Percentiles rank a stretch among this genome's conserved stretches.
phyloP scores from a whole-genome alignment of 2,329 filamentous ascomycete genomes.

The Colletotrichum endophyticum region DNA sequence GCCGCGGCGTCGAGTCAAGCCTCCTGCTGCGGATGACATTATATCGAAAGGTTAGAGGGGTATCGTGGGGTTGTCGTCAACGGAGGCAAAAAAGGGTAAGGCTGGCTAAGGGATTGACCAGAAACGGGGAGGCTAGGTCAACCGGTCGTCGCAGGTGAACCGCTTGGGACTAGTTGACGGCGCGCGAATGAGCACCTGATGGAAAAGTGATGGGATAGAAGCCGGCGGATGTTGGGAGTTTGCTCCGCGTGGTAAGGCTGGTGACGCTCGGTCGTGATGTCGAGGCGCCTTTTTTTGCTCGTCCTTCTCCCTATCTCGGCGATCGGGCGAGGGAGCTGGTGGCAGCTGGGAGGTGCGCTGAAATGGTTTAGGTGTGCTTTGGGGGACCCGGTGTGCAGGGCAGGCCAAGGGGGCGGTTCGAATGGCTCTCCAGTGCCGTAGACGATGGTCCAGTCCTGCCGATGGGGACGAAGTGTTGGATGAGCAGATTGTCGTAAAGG shows the following conservation, averaged over 20 bases:
- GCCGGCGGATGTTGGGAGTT: background rate
- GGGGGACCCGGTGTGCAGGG: background rate
- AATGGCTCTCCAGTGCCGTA: background rate
- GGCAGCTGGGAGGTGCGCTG: background rate
- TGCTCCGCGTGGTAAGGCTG: background rate
- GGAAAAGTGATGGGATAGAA: background rate
- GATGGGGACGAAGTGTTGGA: background rate
- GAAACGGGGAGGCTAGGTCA: background rate
- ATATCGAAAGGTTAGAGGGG: background rate
- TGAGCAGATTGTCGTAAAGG: background rate
- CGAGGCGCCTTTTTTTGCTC: background rate
- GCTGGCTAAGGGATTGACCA: background rate
- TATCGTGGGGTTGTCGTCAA: slow-evolving; percentile 14
- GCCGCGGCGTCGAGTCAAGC: slow-evolving; percentile 71
- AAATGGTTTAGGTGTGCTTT: background rate
- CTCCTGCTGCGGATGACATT: slow-evolving; percentile 29
- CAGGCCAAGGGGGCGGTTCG: background rate
- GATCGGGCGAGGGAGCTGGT: slow-evolving; percentile 15
- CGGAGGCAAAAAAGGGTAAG: background rate
- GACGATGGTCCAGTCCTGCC: slow-evolving; percentile 4
- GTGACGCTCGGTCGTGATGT: slow-evolving; percentile 13
- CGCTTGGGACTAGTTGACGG: background rate
- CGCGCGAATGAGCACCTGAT: background rate
- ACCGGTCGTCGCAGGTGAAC: slow-evolving; percentile 9
- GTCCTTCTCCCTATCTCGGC: slow-evolving; percentile 17